Evolutionary conservation across 768 basidiomycete genomes (phyloP).

Genomic region (Boletus tylopilopsis): DNA sequence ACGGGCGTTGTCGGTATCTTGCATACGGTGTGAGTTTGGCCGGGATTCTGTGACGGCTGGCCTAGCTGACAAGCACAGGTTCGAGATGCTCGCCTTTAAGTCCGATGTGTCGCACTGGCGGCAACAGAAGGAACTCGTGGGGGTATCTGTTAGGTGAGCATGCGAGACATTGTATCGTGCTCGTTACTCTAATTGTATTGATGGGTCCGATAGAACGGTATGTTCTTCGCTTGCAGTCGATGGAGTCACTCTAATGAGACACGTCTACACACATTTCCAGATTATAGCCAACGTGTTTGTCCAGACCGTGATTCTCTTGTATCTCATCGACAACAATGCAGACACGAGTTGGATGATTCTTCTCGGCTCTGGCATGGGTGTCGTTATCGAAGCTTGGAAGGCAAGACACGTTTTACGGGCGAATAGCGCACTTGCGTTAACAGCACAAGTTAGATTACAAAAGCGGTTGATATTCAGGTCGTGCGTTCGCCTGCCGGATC

Average conservation of each 20-base stretch:
- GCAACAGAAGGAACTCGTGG: constrained; percentile 90
- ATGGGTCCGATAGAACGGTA: constrained; percentile 47
- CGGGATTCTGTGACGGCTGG: background rate
- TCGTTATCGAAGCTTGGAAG: constrained; percentile 94
- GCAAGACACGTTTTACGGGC: constrained; percentile 33
- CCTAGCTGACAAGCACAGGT: constrained; percentile 42
- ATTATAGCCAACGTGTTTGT: constrained; percentile 93
- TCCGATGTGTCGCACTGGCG: constrained; percentile 95
- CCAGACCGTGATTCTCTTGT: constrained; percentile 85
- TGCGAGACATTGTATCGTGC: constrained; percentile 3
- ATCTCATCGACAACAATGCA: constrained; percentile 92
- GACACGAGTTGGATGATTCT: constrained; percentile 99
- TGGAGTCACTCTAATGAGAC: constrained; percentile 11
- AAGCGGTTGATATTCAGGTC: constrained; percentile 85
- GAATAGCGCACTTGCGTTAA: constrained; percentile 12
- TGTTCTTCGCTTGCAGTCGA: constrained; percentile 21
- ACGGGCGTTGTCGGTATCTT: constrained; percentile 84
- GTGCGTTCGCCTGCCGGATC: constrained; percentile 59
- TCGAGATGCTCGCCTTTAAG: constrained; percentile 95
- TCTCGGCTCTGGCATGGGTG: constrained; percentile 77
- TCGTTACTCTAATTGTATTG: constrained; percentile 16
- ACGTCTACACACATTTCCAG: constrained; percentile 26
- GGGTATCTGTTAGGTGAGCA: constrained; percentile 84
- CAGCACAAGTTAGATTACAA: constrained; percentile 57
- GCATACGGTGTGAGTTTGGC: constrained; percentile 70